phyloP scores from a whole-genome alignment of 805 yeast species.

The Starmerella etchellsii region DNA sequence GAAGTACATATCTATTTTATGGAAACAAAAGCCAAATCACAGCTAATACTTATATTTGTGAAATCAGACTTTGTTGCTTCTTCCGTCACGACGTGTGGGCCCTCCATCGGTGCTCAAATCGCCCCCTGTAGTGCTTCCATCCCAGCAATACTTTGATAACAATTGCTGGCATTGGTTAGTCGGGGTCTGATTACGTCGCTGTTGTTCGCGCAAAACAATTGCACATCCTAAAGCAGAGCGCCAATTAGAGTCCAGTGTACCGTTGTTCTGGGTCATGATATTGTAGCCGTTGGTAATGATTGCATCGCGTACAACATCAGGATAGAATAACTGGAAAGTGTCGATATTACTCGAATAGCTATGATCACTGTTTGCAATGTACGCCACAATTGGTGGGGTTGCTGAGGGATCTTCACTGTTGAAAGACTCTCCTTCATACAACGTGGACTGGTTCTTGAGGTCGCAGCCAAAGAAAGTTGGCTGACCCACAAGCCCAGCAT shows the following conservation, averaged over 20 bases:
- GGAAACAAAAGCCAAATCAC: no score
- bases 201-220: constrained; percentile 64
- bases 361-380: constrained; percentile 54
- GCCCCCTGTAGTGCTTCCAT: constrained; percentile 33
- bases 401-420: neutral
- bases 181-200: constrained; percentile 50
- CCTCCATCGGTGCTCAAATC: constrained; percentile 1
- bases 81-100: constrained; percentile 27
- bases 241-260: constrained; percentile 60
- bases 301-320: constrained; percentile 39
- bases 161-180: constrained; percentile 63
- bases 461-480: constrained; percentile 77
- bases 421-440: constrained; percentile 21
- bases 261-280: constrained; percentile 45
- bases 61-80: constrained; percentile 19
- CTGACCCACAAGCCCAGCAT: constrained; percentile 30
- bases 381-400: constrained; percentile 54
- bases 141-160: constrained; percentile 69
- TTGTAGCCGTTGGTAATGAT: constrained; percentile 62
- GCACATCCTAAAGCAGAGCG: constrained; percentile 76
- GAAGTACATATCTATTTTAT: no score
- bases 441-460: constrained; percentile 32
- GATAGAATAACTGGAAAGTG: constrained; percentile 50
- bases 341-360: constrained; percentile 49
- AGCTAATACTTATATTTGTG: no score